Percentiles rank a stretch among this genome's conserved stretches.
Evolutionary conservation across 495 filamentous ascomycete genomes (phyloP).

Genomic region (Trichocladium antarcticum): DNA sequence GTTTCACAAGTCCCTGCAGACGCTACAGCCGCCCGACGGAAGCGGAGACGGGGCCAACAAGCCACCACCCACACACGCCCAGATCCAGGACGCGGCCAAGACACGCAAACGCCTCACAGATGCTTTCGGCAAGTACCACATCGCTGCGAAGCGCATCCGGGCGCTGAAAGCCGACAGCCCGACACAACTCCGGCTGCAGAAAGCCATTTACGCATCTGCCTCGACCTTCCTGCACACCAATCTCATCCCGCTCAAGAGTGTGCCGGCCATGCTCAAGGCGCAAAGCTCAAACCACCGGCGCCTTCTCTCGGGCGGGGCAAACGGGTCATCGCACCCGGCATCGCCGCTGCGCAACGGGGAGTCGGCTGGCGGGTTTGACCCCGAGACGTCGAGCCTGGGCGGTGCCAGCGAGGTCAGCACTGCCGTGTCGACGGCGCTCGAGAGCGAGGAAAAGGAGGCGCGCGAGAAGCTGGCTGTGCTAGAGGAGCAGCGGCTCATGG

Average conservation of each 20-base stretch:
- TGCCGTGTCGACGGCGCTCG: conserved; percentile 53
- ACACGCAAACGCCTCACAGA: conserved; percentile 85
- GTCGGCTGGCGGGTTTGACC: conserved; percentile 30
- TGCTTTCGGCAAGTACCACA: conserved; percentile 80
- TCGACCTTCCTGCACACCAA: conserved; percentile 80
- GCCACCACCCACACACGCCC: conserved; percentile 55
- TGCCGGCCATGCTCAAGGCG: conserved; percentile 70
- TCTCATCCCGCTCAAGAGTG: conserved; percentile 80
- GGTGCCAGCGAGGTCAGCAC: conserved; percentile 45
- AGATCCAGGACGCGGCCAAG: conserved; percentile 80
- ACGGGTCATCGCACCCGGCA: conserved; percentile 15
- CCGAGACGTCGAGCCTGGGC: conserved; percentile 50
- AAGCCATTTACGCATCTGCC: conserved; percentile 71
- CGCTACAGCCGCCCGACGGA: conserved; percentile 31
- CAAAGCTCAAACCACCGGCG: conserved; percentile 37
- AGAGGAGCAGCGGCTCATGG: conserved; percentile 90
- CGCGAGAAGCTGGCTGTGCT: conserved; percentile 77
- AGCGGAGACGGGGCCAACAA: conserved; percentile 48
- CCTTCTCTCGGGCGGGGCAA: conserved; percentile 23
- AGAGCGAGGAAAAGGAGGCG: conserved; percentile 77
- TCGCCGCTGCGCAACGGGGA: conserved; percentile 36
- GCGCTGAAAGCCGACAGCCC: conserved; percentile 60
- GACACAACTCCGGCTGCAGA: conserved; percentile 68
- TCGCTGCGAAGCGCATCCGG: conserved; percentile 70
- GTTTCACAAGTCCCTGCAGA: conserved; percentile 68